Percentiles rank a stretch among this genome's conserved stretches.
These are phyloP conservation scores for Melampsora larici-populina DNA, from an alignment of 1,284 basidiomycete genomes.

Conservation along the genomic window DNA sequence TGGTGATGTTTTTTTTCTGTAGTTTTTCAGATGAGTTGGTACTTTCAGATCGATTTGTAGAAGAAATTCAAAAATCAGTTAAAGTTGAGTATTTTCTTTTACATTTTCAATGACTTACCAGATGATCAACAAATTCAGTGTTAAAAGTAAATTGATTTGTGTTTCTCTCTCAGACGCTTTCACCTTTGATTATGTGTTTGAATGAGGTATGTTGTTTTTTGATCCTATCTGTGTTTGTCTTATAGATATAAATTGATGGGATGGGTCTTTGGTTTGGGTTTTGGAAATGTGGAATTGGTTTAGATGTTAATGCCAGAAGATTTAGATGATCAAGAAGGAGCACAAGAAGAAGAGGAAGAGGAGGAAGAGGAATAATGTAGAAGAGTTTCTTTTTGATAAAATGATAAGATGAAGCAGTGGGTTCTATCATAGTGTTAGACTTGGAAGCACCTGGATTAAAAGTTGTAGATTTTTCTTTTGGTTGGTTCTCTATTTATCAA, in stretches of 20 bases:
- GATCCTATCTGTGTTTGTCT: not conserved
- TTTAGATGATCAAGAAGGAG: not conserved
- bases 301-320: not conserved
- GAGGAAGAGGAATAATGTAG: no score
- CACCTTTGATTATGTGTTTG: constrained; percentile 21
- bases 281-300: not conserved
- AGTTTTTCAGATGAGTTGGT: constrained; percentile 20
- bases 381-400: not conserved
- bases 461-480: no score
- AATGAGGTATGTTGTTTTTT: constrained; percentile 14
- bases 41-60: constrained; percentile 15
- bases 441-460: no score
- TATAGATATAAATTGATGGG: not conserved
- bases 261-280: not conserved
- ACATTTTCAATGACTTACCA: not conserved
- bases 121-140: no score
- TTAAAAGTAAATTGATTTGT: no score
- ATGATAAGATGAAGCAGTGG: no score
- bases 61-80: constrained; percentile 18
- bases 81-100: constrained; percentile 2
- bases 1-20: not conserved
- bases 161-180: constrained; percentile 1
- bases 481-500: no score
- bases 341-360: not conserved
- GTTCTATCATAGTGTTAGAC: no score